Conservation (phyloP, 2,329 filamentous ascomycete species). For the Colletotrichum sansevieriae region DNA sequence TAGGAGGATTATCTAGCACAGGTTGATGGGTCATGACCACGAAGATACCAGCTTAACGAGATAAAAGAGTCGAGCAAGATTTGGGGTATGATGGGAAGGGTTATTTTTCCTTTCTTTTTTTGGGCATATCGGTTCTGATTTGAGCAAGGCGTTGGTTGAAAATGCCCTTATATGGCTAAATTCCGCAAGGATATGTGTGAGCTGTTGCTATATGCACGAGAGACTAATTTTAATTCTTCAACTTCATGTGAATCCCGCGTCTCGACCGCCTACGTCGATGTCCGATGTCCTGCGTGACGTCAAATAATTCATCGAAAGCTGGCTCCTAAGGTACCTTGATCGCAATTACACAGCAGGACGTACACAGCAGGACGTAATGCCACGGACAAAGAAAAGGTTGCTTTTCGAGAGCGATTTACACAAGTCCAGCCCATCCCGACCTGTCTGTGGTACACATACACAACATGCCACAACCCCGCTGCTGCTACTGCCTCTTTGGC, state of each 20-base stretch:
- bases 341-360: not conserved
- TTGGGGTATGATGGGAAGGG: not conserved
- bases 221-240: conserved; percentile 17
- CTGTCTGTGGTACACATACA: conserved; percentile 41
- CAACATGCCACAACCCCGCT: conserved; percentile 27
- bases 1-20: conserved; percentile 25
- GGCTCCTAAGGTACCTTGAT: not conserved
- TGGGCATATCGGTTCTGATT: conserved; percentile 3
- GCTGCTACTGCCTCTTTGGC: conserved; percentile 21
- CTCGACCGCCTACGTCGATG: too few species aligned
- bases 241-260: too few species aligned
- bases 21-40: not conserved
- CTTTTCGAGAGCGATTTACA: conserved; percentile 42
- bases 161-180: not conserved
- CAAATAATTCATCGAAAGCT: too few species aligned
- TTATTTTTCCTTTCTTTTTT: not conserved
- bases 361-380: not conserved
- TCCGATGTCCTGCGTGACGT: too few species aligned
- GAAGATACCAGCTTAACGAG: not conserved
- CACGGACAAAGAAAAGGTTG: conserved; percentile 39
- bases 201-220: not conserved
- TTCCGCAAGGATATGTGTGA: conserved; percentile 10
- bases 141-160: conserved; percentile 34
- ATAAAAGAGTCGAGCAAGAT: not conserved
- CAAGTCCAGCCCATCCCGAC: conserved; percentile 37